phyloP scores from a whole-genome alignment of 2,329 filamentous ascomycete genomes.

The Blastomyces emzantsi region DNA sequence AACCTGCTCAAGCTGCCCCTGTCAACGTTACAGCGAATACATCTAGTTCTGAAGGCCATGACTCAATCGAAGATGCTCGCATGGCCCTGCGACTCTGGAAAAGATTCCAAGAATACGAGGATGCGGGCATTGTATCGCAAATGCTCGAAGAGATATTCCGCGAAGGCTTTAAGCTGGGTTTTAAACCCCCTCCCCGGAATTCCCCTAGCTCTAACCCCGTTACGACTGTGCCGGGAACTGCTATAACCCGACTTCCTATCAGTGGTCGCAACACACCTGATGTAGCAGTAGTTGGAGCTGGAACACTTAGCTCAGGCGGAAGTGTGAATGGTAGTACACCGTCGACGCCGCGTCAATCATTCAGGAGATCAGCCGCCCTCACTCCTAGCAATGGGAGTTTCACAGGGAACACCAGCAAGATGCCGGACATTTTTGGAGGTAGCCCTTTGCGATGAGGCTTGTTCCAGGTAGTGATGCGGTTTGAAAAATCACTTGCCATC shows the following conservation, averaged over 20 bases:
- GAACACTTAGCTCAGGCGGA: slow-evolving; percentile 16
- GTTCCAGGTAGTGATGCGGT: background rate
- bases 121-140: slow-evolving; percentile 71
- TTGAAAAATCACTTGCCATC: no score
- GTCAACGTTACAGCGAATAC: slow-evolving; percentile 12
- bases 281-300: slow-evolving; percentile 13
- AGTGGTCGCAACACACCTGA: slow-evolving; percentile 37
- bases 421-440: slow-evolving; percentile 32
- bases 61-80: slow-evolving; percentile 88
- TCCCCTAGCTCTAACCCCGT: slow-evolving; percentile 7
- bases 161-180: slow-evolving; percentile 51
- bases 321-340: slow-evolving; percentile 26
- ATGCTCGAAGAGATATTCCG: slow-evolving; percentile 83
- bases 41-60: slow-evolving; percentile 50
- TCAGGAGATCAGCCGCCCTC: slow-evolving; percentile 34
- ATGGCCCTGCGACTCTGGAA: slow-evolving; percentile 83
- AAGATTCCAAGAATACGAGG: slow-evolving; percentile 82
- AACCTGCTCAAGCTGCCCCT: slow-evolving; percentile 3
- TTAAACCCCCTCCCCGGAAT: slow-evolving; percentile 44
- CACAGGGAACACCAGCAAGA: slow-evolving; percentile 23
- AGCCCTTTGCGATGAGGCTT: slow-evolving; percentile 29
- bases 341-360: slow-evolving; percentile 35
- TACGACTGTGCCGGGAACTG: slow-evolving; percentile 11
- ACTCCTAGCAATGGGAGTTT: slow-evolving; percentile 38
- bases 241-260: slow-evolving; percentile 9